A percentile compares a stretch with the other conserved stretches of the same genome.
phyloP scores from a whole-genome alignment of 768 basidiomycete genomes.

The Amanita pseudoporphyria region DNA sequence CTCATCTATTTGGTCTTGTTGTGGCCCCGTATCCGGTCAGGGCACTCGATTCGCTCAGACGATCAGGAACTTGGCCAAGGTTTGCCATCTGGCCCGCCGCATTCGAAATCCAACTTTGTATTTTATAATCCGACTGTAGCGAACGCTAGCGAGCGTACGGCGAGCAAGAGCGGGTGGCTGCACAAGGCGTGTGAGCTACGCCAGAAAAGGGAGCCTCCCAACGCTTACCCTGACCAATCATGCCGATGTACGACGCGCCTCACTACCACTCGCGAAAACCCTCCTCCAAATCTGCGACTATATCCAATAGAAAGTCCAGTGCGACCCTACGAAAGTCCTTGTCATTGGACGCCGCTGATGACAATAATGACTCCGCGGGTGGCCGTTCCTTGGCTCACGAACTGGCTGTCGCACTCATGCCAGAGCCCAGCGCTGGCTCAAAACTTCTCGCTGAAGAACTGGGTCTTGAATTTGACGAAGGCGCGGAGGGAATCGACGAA shows the following conservation, averaged over 20 bases:
- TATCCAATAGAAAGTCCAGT: slow-evolving; percentile 36
- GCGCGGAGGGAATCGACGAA: slow-evolving; percentile 73
- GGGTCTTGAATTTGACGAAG: slow-evolving; percentile 84
- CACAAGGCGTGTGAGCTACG: not conserved
- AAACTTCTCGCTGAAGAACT: slow-evolving; percentile 81
- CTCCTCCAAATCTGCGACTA: slow-evolving; percentile 22
- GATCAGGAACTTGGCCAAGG: no score
- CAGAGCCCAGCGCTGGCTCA: slow-evolving; percentile 72
- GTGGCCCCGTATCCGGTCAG: not conserved
- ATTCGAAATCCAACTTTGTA: no score
- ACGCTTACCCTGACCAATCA: slow-evolving; percentile 6
- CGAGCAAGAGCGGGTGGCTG: not conserved
- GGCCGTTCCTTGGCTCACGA: slow-evolving; percentile 75
- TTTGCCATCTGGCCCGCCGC: no score
- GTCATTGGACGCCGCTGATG: slow-evolving; percentile 21
- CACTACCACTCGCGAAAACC: slow-evolving; percentile 23
- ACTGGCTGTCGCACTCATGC: slow-evolving; percentile 79
- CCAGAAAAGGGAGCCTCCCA: not conserved
- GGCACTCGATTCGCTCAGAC: no score
- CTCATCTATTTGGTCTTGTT: slow-evolving; percentile 7
- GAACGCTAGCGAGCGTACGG: no score
- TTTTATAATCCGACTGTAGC: no score
- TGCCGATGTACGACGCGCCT: slow-evolving; percentile 26
- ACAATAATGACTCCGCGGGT: slow-evolving; percentile 33
- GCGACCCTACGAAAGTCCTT: slow-evolving; percentile 39